Percentiles rank a stretch among this genome's conserved stretches.
Conservation (phyloP, 257 asterid genomes). For the Solanum dulcamara region DNA sequence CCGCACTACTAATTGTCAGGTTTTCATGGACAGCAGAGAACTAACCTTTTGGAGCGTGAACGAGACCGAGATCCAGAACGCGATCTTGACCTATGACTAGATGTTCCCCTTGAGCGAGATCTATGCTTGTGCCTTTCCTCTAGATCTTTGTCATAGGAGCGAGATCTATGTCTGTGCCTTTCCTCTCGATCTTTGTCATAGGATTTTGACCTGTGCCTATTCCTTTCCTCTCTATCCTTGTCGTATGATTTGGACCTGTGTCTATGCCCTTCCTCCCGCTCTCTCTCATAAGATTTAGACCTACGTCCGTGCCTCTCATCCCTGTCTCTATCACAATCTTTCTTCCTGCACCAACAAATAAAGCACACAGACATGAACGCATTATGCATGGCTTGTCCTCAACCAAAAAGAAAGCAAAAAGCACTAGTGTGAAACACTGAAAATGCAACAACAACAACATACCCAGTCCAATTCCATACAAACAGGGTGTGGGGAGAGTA, state of each 20-base stretch:
- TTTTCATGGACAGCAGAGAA: background rate
- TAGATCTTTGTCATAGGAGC: conserved; percentile 39
- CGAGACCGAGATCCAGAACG: conserved; percentile 25
- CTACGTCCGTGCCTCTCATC: conserved; percentile 1
- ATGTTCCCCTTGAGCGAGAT: conserved; percentile 57
- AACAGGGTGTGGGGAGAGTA: background rate
- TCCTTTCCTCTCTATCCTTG: conserved; percentile 3
- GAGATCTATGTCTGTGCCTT: conserved; percentile 38
- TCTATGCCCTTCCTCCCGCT: conserved; percentile 51
- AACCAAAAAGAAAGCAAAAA: background rate
- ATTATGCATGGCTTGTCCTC: background rate
- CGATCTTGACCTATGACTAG: conserved; percentile 67
- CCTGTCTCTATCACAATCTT: conserved; percentile 23
- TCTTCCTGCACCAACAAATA: conserved; percentile 37
- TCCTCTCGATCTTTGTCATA: conserved; percentile 59
- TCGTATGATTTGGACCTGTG: conserved; percentile 32
- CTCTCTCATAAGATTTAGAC: conserved; percentile 29
- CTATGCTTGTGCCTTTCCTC: conserved; percentile 50
- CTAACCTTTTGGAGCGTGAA: conserved; percentile 3
- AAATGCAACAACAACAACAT: background rate
- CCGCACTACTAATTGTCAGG: background rate
- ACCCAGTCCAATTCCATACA: background rate
- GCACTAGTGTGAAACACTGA: background rate
- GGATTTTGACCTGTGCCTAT: background rate
- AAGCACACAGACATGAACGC: background rate